Evolutionary conservation across 1,284 basidiomycete species (phyloP), one percentile per base, ranked within the genome.

Genomic region (Ganoderma boninense): DNA sequence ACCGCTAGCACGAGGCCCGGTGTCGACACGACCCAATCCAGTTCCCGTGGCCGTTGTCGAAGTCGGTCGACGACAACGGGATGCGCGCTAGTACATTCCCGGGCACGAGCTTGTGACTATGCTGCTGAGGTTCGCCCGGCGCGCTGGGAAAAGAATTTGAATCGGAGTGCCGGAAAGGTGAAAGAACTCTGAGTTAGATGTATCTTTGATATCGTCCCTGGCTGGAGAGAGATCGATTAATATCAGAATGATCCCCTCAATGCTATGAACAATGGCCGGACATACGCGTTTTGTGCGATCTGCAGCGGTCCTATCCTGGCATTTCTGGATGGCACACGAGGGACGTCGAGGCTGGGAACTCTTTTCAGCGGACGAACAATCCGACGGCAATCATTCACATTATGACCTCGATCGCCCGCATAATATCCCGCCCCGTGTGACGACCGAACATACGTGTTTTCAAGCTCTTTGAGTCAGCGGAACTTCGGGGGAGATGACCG

Each of bases 31-130:
- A 16, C 61, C 56, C 57, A 42, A 46, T n/a, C 20, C 44, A 14
- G 43, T 52, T 60, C 56, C 62, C 67, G 32, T 61, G 62, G 26
- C 23, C n/a, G 26, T 52, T 40, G 60, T 61, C 65, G 44, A 52
- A 26, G 46, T 18, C 42, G 60, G 52, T 54, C 40, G 29, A 49
- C 64, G 67, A 62, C 59, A 16, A 66, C 52, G 42, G 42, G 46
- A 60, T 61, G 16, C 44, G 64, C 38, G 32, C 64, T 69, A 69
- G 64, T 62, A 62, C 68, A 66, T 49, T 66, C 60, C 6, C 23
- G 52, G 67, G 23, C 29, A 63, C 60, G 64, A 49, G 35, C 68
- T 69, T 59, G 68, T 69, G 64, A 62, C 42, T 49, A 20, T 35
- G 38, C 13, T 7, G 35, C 29, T 42, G 57, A 23, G 43, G 35